These are phyloP conservation scores for Aspergillus texensis DNA, from an alignment of 2,329 filamentous ascomycete genomes.

Conservation along the genomic window DNA sequence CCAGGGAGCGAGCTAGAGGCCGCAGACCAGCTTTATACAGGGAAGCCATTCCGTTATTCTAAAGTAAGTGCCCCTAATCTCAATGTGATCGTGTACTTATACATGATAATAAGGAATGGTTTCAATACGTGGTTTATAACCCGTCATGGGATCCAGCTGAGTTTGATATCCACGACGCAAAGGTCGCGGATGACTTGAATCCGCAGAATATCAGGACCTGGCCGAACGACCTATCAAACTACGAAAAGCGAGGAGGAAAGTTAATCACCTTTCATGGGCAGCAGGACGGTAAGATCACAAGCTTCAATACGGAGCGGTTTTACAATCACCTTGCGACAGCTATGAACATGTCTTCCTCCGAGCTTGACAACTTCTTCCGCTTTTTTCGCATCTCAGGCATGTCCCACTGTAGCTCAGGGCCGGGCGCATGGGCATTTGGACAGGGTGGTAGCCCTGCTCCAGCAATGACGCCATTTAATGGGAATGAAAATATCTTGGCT, in stretches of 20 bases:
- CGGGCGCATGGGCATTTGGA: constrained; percentile 11
- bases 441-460: constrained; percentile 3
- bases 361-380: constrained; percentile 11
- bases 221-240: constrained; percentile 44
- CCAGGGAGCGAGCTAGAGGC: constrained; percentile 15
- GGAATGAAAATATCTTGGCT: constrained; percentile 8
- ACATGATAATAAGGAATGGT: constrained; percentile 17
- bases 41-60: constrained; percentile 12
- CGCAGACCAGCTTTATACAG: constrained; percentile 12
- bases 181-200: constrained; percentile 27
- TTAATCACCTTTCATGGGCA: constrained; percentile 39
- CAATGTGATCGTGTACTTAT: background rate
- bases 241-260: constrained; percentile 42
- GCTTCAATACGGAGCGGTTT: constrained; percentile 11
- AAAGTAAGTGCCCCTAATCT: background rate
- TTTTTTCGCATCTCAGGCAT: constrained; percentile 15
- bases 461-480: background rate
- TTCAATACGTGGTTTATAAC: constrained; percentile 27
- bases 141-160: constrained; percentile 33
- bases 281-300: constrained; percentile 16
- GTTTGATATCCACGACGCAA: constrained; percentile 15
- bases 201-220: constrained; percentile 29
- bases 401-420: constrained; percentile 9
- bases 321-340: constrained; percentile 6
- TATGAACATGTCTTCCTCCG: constrained; percentile 2